Conservation (phyloP, 768 basidiomycete genomes). For the Tricholomella constricta region DNA sequence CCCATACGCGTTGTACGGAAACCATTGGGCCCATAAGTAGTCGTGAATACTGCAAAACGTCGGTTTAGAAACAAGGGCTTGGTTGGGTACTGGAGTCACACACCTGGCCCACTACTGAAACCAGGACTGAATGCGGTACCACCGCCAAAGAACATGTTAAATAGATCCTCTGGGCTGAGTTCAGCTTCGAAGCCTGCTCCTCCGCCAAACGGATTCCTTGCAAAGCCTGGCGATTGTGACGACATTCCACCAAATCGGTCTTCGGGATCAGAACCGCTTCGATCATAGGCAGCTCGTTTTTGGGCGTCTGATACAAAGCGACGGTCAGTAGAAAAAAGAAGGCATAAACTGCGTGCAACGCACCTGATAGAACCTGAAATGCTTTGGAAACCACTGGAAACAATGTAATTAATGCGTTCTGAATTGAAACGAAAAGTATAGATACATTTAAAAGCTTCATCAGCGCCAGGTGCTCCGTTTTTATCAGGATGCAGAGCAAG, state of each 20-base stretch:
- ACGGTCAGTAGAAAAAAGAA: constrained; percentile 1
- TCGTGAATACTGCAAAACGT: constrained; percentile 61
- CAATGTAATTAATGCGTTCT: constrained; percentile 2
- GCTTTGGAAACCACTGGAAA: constrained; percentile 93
- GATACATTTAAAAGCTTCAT: constrained; percentile 97
- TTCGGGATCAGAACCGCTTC: constrained; percentile 86
- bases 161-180: constrained; percentile 92
- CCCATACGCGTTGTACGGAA: constrained; percentile 72
- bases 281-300: constrained; percentile 86
- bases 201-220: constrained; percentile 49
- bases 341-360: not conserved
- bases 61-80: constrained; percentile 2
- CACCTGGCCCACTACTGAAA: constrained; percentile 61
- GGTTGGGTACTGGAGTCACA: constrained; percentile 14
- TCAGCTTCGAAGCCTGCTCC: constrained; percentile 73
- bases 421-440: constrained; percentile 16
- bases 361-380: constrained; percentile 90
- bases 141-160: constrained; percentile 98
- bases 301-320: constrained; percentile 61
- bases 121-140: constrained; percentile 51
- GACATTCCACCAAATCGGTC: constrained; percentile 74
- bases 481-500: constrained; percentile 90
- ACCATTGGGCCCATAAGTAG: constrained; percentile 80
- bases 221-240: constrained; percentile 53
- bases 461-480: constrained; percentile 97